A percentile compares a stretch with the other conserved stretches of the same genome.
Evolutionary conservation across 352 stramenopile species (phyloP).

Genomic region (Phytophthora sansomeana): DNA sequence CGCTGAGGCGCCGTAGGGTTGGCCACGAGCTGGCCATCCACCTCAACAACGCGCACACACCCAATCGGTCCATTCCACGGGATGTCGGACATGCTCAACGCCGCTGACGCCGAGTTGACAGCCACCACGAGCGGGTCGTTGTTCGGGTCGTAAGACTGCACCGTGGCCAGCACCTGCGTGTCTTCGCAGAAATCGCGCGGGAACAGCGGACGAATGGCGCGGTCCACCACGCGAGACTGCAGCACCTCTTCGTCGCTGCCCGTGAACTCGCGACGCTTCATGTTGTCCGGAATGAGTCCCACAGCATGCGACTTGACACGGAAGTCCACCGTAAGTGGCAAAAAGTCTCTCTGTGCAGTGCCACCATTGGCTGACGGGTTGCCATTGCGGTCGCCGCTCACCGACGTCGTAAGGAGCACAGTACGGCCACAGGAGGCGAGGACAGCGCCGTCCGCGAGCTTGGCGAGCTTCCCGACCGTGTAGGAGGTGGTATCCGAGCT

Average conservation of each 20-base stretch:
- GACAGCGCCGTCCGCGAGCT: slow-evolving; percentile 86
- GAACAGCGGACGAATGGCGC: slow-evolving; percentile 95
- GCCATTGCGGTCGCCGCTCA: slow-evolving; percentile 61
- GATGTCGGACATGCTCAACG: slow-evolving; percentile 86
- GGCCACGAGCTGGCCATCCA: slow-evolving; percentile 91
- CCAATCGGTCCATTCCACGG: slow-evolving; percentile 92
- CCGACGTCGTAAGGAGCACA: slow-evolving; percentile 88
- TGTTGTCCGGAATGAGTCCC: slow-evolving; percentile 89
- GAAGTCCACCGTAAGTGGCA: slow-evolving; percentile 95
- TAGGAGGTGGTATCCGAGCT: slow-evolving; percentile 66
- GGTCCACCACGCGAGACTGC: slow-evolving; percentile 96
- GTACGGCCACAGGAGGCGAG: slow-evolving; percentile 85
- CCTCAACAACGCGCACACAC: slow-evolving; percentile 87
- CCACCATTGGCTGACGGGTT: slow-evolving; percentile 36
- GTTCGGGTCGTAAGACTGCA: slow-evolving; percentile 87
- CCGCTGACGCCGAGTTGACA: slow-evolving; percentile 90
- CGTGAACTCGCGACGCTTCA: slow-evolving; percentile 88
- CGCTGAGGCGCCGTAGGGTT: slow-evolving; percentile 89
- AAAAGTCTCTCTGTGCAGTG: slow-evolving; percentile 60
- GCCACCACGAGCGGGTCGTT: slow-evolving; percentile 91
- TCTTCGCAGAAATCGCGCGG: slow-evolving; percentile 95
- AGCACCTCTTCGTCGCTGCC: slow-evolving; percentile 96
- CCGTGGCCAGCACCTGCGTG: slow-evolving; percentile 94
- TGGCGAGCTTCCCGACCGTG: slow-evolving; percentile 81
- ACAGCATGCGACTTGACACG: slow-evolving; percentile 90